Evolutionary conservation across 2,329 filamentous ascomycete species (phyloP).

Genomic region (Talaromyces albobiverticillius): DNA sequence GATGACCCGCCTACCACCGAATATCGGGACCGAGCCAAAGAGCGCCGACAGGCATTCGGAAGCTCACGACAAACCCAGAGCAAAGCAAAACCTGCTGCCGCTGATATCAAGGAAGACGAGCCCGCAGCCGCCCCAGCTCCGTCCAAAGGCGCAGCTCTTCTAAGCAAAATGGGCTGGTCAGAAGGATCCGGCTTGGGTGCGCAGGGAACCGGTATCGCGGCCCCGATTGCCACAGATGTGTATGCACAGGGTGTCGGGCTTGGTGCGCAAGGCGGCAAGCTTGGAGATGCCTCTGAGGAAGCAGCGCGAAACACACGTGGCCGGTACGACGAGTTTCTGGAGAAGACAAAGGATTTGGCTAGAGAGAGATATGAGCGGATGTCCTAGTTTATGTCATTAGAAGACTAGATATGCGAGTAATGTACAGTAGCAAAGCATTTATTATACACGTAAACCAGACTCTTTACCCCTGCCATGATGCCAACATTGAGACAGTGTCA

Average conservation of each 20-base stretch:
- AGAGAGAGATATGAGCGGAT: constrained; percentile 48
- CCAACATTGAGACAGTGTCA: background rate
- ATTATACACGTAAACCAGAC: background rate
- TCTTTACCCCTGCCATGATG: no score
- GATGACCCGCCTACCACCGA: constrained; percentile 32
- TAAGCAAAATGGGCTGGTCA: constrained; percentile 52
- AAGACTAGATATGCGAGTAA: no score
- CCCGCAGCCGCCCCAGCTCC: constrained; percentile 25
- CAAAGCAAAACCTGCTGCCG: constrained; percentile 19
- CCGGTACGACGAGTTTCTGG: constrained; percentile 47
- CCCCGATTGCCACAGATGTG: constrained; percentile 47
- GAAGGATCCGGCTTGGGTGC: constrained; percentile 48
- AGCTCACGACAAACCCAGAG: constrained; percentile 23
- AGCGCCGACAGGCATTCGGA: constrained; percentile 46
- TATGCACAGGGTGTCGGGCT: constrained; percentile 51
- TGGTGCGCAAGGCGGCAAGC: constrained; percentile 48
- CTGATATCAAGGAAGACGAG: constrained; percentile 29
- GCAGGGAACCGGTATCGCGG: constrained; percentile 47
- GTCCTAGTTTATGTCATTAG: constrained; percentile 24
- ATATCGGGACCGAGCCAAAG: constrained; percentile 47
- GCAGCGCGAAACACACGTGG: constrained; percentile 47
- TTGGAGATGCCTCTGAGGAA: constrained; percentile 49
- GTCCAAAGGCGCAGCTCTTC: constrained; percentile 50
- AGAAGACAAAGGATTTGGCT: constrained; percentile 46
- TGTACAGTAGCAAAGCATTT: constrained; percentile 2